phyloP scores from a whole-genome alignment of 1,284 basidiomycete species.

The Cutaneotrichosporon dermatis region DNA sequence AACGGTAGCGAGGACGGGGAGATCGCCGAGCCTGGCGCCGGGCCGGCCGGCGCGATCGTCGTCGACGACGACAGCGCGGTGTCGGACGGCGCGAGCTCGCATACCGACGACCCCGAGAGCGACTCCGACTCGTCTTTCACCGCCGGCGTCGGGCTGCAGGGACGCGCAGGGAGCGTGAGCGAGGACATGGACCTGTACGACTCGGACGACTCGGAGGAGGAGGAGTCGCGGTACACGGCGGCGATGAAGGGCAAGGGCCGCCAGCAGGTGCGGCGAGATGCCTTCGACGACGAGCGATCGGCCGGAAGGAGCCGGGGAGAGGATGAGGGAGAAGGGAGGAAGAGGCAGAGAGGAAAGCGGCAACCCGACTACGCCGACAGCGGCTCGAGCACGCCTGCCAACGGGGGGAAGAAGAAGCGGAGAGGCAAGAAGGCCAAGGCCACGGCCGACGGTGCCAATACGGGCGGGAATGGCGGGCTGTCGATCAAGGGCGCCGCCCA shows the following conservation, averaged over 20 bases:
- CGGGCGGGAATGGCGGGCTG: too few relatives aligned
- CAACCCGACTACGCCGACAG: too few relatives aligned
- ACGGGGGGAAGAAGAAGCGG: too few relatives aligned
- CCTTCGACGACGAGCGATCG: too few relatives aligned
- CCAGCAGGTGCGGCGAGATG: too few relatives aligned
- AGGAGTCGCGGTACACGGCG: conserved; percentile 4
- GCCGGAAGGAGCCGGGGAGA: too few relatives aligned
- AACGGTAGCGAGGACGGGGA: not conserved
- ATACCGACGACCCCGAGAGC: not conserved
- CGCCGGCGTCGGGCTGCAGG: too few relatives aligned
- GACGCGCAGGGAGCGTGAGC: not conserved
- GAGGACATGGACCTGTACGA: conserved; percentile 6
- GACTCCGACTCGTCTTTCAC: not conserved
- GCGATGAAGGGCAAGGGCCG: too few relatives aligned
- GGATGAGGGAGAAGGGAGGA: not conserved
- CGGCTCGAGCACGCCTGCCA: too few relatives aligned
- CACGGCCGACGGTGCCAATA: too few relatives aligned
- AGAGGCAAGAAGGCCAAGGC: too few relatives aligned
- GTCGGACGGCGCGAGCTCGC: conserved; percentile 1
- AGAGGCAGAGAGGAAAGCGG: not conserved
- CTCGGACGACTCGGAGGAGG: not conserved
- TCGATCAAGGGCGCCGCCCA: too few relatives aligned
- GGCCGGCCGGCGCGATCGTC: not conserved
- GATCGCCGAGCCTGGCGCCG: not conserved
- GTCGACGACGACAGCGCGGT: conserved; percentile 7